Percentiles rank a stretch among this genome's conserved stretches.
These are phyloP conservation scores for Aureococcus anophagefferens DNA, from an alignment of 108 stramenopile genomes.

Conservation along the genomic window DNA sequence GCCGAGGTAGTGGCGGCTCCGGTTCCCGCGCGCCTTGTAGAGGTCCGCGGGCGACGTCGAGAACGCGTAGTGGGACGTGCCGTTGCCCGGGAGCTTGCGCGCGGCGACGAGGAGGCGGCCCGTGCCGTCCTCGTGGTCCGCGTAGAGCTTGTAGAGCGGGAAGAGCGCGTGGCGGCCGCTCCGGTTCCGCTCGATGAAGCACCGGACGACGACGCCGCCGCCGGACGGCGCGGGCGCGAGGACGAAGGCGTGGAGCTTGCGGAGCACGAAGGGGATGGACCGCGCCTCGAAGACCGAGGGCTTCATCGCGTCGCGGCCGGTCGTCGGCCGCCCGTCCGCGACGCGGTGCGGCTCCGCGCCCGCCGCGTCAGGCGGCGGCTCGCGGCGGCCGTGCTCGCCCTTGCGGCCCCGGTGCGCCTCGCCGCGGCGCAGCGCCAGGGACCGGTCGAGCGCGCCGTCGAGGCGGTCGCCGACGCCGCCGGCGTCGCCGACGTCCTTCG, in stretches of 20 bases:
- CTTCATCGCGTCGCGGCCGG: not conserved
- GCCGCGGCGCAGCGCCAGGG: too few relatives aligned
- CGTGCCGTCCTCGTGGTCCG: slow-evolving; percentile 48
- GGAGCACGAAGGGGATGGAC: slow-evolving; percentile 7
- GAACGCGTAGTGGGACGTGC: slow-evolving; percentile 34
- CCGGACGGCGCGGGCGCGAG: slow-evolving; percentile 2
- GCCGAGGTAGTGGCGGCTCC: slow-evolving; percentile 29
- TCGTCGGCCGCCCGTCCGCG: too few relatives aligned
- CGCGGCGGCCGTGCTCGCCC: too few relatives aligned
- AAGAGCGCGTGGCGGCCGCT: slow-evolving; percentile 24
- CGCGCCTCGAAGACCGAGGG: slow-evolving; percentile 9
- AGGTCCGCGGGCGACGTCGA: slow-evolving; percentile 29
- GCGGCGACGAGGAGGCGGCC: slow-evolving; percentile 37
- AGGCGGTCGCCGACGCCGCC: too few relatives aligned
- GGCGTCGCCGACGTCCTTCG: too few relatives aligned
- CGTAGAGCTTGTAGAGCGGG: slow-evolving; percentile 37
- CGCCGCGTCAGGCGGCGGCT: too few relatives aligned
- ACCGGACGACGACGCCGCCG: slow-evolving; percentile 27
- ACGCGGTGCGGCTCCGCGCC: too few relatives aligned
- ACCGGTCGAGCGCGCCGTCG: too few relatives aligned
- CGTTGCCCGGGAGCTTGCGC: slow-evolving; percentile 24
- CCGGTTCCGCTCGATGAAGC: slow-evolving; percentile 39
- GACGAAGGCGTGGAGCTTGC: slow-evolving; percentile 9
- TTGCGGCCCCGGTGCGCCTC: too few relatives aligned
- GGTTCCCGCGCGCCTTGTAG: slow-evolving; percentile 27